A percentile compares a stretch with the other conserved stretches of the same genome.
These are phyloP conservation scores for Aquanectria penicillioides DNA, from an alignment of 2,329 filamentous ascomycete species.

Conservation along the genomic window DNA sequence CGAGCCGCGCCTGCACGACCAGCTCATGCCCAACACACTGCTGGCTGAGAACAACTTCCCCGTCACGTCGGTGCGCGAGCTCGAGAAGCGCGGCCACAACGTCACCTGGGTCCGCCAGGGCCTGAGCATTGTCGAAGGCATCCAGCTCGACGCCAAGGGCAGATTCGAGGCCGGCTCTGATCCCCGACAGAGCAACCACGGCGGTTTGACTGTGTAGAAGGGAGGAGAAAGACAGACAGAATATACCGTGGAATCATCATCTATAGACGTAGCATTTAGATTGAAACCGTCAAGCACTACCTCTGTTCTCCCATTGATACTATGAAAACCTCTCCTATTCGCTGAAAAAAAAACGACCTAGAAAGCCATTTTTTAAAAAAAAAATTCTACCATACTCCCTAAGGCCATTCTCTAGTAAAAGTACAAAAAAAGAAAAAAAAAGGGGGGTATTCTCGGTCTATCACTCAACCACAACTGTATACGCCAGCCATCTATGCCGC, in stretches of 20 bases:
- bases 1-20: slow-evolving; percentile 80
- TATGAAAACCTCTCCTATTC: no score
- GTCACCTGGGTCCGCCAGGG: slow-evolving; percentile 74
- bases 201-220: slow-evolving; percentile 62
- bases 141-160: slow-evolving; percentile 66
- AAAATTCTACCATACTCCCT: slow-evolving; percentile 28
- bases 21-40: slow-evolving; percentile 77
- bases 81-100: slow-evolving; percentile 75
- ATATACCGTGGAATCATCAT: slow-evolving; percentile 3
- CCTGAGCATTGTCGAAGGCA: slow-evolving; percentile 74
- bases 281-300: background rate
- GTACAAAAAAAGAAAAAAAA: no score
- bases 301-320: no score
- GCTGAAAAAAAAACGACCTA: no score
- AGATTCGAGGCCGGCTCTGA: slow-evolving; percentile 83
- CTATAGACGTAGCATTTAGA: background rate
- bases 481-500: slow-evolving; percentile 37
- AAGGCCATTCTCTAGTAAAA: slow-evolving; percentile 19
- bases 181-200: slow-evolving; percentile 77
- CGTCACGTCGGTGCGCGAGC: slow-evolving; percentile 69
- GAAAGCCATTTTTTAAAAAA: background rate
- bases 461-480: slow-evolving; percentile 30
- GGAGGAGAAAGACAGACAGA: no score
- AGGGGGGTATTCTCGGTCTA: slow-evolving; percentile 52
- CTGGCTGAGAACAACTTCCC: slow-evolving; percentile 76